Base-by-base conservation (phyloP, 2,329 filamentous ascomycete species). In the Penicillium corylophilum region DNA sequence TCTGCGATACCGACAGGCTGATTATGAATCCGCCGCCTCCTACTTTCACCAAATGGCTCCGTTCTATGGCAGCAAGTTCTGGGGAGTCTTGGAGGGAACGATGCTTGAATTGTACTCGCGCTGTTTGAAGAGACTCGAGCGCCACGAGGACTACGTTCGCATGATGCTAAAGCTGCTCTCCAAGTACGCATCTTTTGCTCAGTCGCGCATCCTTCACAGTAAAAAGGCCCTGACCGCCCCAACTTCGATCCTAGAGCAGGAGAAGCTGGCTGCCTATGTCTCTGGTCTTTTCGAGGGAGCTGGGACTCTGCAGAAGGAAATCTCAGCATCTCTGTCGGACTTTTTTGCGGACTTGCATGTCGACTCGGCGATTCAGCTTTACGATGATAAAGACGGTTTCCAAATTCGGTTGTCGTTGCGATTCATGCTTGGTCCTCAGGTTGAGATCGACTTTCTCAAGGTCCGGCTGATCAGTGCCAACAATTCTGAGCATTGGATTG, bases 41-140 rank as follows among this genome's bases (percentile, higher is more conserved):
- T 92, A 89, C 64, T 94, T 99, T 63, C 82, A 87, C 62, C 81
- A 85, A 41, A 85, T 94, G 39, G 87, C 89, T 0, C 86, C 87
- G 0, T 88, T 89, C 55, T 96, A 94, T 61, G 87, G 87, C 0
- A 84, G 87, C 50, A 85, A 82, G 50, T 83, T 86, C 41, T 97
- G 94, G 92, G 84, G 82, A 47, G 76, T 86, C 1, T 78, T 96
- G 12, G 91, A 97, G 66, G 77, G 90, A 3, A 87, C 87, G 0
- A 89, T 96, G 81, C 79, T 97, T 5, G 83, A 89, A 57, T 87
- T 96, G 79, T 94, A 96, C 67, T 83, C 89, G 0, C 82, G 83
- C 44, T 97, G 92, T 68, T 79, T 99, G 24, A 87, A 88, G 58
- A 82, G 89, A 61, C 80, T 96, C 24, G 79, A 87, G 44, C 83